Evolutionary conservation across 768 basidiomycete species (phyloP).

Genomic region (Collybia nuda): DNA sequence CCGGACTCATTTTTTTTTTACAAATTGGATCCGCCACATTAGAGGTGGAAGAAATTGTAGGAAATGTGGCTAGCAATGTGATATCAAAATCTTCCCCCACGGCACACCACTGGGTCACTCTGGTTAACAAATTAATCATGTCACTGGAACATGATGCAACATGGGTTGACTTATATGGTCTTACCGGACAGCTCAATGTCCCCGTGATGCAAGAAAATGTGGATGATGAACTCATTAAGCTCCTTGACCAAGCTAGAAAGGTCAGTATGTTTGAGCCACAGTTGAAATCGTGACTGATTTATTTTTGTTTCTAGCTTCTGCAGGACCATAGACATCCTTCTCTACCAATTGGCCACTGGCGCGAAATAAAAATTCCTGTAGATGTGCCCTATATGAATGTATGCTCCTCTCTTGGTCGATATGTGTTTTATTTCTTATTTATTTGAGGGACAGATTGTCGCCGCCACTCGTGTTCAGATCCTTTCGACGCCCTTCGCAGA

Average conservation of each 20-base stretch:
- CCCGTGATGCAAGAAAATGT: constrained; percentile 36
- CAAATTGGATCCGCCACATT: no score
- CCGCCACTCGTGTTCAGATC: constrained; percentile 54
- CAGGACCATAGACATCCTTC: constrained; percentile 41
- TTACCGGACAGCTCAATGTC: constrained; percentile 69
- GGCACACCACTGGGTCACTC: constrained; percentile 36
- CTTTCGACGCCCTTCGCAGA: constrained; percentile 43
- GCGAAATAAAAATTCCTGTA: constrained; percentile 78
- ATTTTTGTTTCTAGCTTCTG: constrained; percentile 32
- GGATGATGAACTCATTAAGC: constrained; percentile 24
- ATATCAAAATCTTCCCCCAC: constrained; percentile 32
- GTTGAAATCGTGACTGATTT: background rate
- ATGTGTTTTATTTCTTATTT: background rate
- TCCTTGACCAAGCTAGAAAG: constrained; percentile 31
- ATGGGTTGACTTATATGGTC: constrained; percentile 71
- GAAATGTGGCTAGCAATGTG: constrained; percentile 43
- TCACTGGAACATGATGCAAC: constrained; percentile 59
- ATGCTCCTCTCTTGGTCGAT: constrained; percentile 25
- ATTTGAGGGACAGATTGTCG: constrained; percentile 55
- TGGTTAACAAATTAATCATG: constrained; percentile 52
- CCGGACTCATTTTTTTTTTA: background rate
- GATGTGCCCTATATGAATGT: constrained; percentile 85
- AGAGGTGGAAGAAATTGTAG: constrained; percentile 73
- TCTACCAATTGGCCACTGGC: constrained; percentile 53
- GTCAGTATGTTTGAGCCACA: constrained; percentile 14